Percentiles rank a stretch among this genome's conserved stretches.
phyloP scores from a whole-genome alignment of 306 rosid species.

The Mucuna pruriens region DNA sequence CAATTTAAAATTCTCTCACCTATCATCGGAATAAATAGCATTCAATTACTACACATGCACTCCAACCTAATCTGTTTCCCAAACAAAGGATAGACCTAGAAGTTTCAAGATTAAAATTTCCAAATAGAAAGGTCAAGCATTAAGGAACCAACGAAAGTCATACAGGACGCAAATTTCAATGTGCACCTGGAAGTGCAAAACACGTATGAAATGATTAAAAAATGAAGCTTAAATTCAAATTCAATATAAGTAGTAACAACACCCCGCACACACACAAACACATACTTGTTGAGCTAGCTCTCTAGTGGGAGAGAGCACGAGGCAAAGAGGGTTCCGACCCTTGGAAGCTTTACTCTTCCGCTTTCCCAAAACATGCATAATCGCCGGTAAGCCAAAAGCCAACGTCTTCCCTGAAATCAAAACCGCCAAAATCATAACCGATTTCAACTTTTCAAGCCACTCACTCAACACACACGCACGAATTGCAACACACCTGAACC shows the following conservation, averaged over 20 bases:
- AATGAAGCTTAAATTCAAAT: neutral
- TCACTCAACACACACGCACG: neutral
- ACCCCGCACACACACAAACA: neutral
- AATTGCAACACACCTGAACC: constrained; percentile 70
- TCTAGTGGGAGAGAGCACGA: constrained; percentile 91
- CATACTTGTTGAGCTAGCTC: constrained; percentile 98
- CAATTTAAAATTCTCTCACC: neutral
- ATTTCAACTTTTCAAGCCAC: neutral
- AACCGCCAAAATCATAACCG: constrained; percentile 24
- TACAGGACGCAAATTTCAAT: neutral
- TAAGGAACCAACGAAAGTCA: neutral
- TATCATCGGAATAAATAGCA: neutral
- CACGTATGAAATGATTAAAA: neutral
- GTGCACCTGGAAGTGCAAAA: neutral
- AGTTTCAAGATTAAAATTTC: neutral
- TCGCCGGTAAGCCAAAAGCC: constrained; percentile 89
- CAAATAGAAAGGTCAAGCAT: neutral
- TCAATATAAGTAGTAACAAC: constrained; percentile 9
- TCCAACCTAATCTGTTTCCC: neutral
- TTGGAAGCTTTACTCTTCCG: constrained; percentile 59
- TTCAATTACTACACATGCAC: neutral
- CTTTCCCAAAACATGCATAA: constrained; percentile 79
- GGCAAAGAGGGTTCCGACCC: constrained; percentile 87
- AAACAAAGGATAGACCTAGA: neutral
- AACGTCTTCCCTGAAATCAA: constrained; percentile 75